phyloP scores from a whole-genome alignment of 1,284 basidiomycete species.

The Ganoderma boninense region DNA sequence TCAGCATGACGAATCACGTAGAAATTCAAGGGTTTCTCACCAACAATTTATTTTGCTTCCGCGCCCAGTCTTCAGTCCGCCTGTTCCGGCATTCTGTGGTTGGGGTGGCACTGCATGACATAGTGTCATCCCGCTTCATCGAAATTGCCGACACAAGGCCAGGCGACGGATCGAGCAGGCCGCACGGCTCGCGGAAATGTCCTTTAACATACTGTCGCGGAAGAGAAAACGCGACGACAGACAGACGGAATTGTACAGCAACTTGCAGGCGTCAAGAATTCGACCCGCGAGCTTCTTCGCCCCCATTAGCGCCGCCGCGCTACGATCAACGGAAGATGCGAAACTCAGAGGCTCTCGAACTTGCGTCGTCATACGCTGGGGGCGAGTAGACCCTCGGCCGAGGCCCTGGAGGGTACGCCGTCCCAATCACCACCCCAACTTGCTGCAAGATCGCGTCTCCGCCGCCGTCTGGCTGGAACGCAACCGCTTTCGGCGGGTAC shows the following conservation, averaged over 20 bases:
- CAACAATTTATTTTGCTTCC: neutral
- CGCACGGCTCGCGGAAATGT: neutral
- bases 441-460: conserved; percentile 23
- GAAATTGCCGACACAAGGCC: neutral
- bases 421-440: conserved; percentile 28
- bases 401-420: conserved; percentile 30
- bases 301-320: conserved; percentile 2
- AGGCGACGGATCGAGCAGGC: neutral
- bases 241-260: neutral
- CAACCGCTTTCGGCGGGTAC: conserved; percentile 29
- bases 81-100: neutral
- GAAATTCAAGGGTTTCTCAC: conserved; percentile 8
- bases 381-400: conserved; percentile 30
- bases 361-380: conserved; percentile 33
- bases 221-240: neutral
- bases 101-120: neutral
- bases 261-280: neutral
- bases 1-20: conserved; percentile 13
- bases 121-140: neutral
- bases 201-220: neutral
- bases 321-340: conserved; percentile 26
- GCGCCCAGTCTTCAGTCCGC: neutral
- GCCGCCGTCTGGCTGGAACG: conserved; percentile 27
- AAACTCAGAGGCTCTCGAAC: conserved; percentile 29
- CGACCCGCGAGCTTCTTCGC: neutral